Evolutionary conservation across 306 rosid genomes (phyloP).

Genomic region (Gynostemma pentaphyllum): DNA sequence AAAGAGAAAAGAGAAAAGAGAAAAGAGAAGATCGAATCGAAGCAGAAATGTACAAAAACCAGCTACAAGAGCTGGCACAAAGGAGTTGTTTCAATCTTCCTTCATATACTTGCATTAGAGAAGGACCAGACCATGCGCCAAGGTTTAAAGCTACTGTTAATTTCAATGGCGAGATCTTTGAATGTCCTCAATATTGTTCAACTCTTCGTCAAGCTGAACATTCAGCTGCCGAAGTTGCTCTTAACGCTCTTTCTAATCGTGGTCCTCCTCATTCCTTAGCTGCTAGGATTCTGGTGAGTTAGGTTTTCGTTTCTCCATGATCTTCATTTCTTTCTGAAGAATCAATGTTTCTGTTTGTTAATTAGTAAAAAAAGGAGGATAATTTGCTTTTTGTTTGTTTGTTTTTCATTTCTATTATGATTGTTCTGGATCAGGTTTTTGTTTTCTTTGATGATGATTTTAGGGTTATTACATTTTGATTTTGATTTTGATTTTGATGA

Average conservation of each 20-base stretch:
- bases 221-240: conserved; percentile 99
- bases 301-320: conserved; percentile 14
- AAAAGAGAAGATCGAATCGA: conserved; percentile 5
- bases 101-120: conserved; percentile 89
- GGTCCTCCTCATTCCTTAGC: conserved; percentile 99
- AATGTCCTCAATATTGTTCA: conserved; percentile 85
- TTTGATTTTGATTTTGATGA: too few relatives aligned
- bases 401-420: not conserved
- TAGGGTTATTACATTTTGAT: too few relatives aligned
- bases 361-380: not conserved
- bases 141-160: conserved; percentile 93
- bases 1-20: not conserved
- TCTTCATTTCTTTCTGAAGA: not conserved
- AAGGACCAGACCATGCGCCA: conserved; percentile 99
- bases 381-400: not conserved
- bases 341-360: not conserved
- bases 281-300: conserved; percentile 86
- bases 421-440: too few relatives aligned
- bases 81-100: conserved; percentile 99
- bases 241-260: conserved; percentile 83
- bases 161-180: conserved; percentile 96
- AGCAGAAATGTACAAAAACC: conserved; percentile 98
- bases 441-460: too few relatives aligned
- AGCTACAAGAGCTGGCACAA: conserved; percentile 99
- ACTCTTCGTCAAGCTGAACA: conserved; percentile 99